These are phyloP conservation scores for Lactarius pseudohatsudake DNA, from an alignment of 768 basidiomycete genomes.

Conservation along the genomic window DNA sequence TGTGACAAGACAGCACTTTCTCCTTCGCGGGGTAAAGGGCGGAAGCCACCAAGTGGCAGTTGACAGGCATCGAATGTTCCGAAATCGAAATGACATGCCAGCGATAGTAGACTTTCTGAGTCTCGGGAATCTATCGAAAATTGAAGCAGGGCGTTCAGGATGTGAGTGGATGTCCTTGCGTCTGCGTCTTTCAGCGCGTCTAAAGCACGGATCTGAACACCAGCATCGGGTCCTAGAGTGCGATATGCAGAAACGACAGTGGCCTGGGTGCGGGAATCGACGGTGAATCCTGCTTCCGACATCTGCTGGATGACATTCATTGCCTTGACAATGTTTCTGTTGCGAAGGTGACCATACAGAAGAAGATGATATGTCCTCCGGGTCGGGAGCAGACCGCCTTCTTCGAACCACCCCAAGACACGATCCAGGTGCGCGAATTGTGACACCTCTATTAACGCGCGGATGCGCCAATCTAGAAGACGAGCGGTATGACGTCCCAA, in stretches of 20 bases:
- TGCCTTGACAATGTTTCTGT: slow-evolving; percentile 59
- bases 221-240: slow-evolving; percentile 53
- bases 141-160: slow-evolving; percentile 71
- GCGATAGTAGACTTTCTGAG: slow-evolving; percentile 43
- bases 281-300: slow-evolving; percentile 52
- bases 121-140: slow-evolving; percentile 58
- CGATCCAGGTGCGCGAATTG: slow-evolving; percentile 43
- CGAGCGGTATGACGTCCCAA: slow-evolving; percentile 50
- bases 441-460: slow-evolving; percentile 56
- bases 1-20: slow-evolving; percentile 12
- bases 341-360: slow-evolving; percentile 65
- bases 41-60: slow-evolving; percentile 14
- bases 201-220: slow-evolving; percentile 54
- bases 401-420: slow-evolving; percentile 52
- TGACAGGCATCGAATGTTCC: slow-evolving; percentile 15
- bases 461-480: slow-evolving; percentile 70
- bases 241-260: slow-evolving; percentile 59
- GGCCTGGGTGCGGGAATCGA: slow-evolving; percentile 59
- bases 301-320: slow-evolving; percentile 55
- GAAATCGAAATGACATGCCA: slow-evolving; percentile 51
- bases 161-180: slow-evolving; percentile 43
- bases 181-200: slow-evolving; percentile 45
- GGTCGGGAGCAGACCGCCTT: slow-evolving; percentile 47
- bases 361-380: slow-evolving; percentile 70
- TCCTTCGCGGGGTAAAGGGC: slow-evolving; percentile 17